These are phyloP conservation scores for Sanguinoderma infundibulare DNA, from an alignment of 1,284 basidiomycete species.

Conservation along the genomic window DNA sequence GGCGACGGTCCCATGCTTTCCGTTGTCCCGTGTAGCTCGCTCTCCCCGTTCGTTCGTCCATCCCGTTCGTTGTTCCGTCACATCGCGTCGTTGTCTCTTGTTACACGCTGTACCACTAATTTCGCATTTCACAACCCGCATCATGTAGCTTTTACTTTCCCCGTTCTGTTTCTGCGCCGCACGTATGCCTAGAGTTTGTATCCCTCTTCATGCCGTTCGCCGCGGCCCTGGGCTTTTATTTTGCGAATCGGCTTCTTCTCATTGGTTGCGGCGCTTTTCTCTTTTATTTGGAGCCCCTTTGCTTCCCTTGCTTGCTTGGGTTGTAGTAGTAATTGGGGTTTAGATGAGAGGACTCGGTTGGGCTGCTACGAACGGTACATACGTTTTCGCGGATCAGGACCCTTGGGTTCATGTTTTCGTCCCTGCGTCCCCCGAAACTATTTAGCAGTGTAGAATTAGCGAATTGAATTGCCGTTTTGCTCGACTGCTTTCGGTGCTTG, in stretches of 20 bases:
- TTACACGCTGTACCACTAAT: not conserved
- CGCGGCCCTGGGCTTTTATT: not conserved
- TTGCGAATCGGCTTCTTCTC: not conserved
- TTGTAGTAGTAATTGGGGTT: no score
- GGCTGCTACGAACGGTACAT: no score
- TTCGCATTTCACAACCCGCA: not conserved
- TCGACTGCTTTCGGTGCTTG: not conserved
- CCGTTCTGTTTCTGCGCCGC: not conserved
- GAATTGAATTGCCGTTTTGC: not conserved
- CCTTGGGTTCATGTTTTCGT: not conserved
- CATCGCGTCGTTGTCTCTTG: not conserved
- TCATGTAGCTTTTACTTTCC: slow-evolving; percentile 1
- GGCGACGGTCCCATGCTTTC: not conserved
- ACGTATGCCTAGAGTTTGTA: not conserved
- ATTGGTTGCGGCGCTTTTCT: not conserved
- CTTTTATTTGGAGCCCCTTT: not conserved
- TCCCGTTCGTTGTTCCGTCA: not conserved
- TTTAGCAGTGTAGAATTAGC: not conserved
- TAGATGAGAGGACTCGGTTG: no score
- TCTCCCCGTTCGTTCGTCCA: no score
- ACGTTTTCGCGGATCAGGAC: not conserved
- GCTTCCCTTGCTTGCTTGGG: not conserved
- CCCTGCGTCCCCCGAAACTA: not conserved
- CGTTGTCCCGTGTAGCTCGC: not conserved
- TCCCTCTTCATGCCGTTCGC: not conserved